Evolutionary conservation across 129 eudicot genomes (phyloP), one percentile per base, ranked within the genome.

Genomic region (Artemisia tridentata): DNA sequence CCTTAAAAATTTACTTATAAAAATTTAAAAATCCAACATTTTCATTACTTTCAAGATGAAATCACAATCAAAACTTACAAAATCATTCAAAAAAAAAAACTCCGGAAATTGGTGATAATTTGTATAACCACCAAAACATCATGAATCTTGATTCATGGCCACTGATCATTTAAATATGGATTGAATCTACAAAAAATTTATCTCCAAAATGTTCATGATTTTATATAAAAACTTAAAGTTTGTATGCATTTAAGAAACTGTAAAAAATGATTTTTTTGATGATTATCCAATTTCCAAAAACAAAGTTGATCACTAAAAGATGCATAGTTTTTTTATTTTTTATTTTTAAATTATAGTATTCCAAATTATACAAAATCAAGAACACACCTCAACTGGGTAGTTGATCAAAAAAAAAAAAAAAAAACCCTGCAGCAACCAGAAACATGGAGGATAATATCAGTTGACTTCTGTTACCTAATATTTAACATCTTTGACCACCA

Each of bases 11-110:
- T 18, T 67, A 31, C 41, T 31, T 31, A 31, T 5, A 31, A 0
- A 31, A 31, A 31, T 4, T 0, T 38, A 38, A 38, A 38, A 38
- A 38, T 38, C 45, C 45, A 38, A 38, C 45, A 34, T 34, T 34
- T 34, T 34, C 43, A 34, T 34, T 0, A 38, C 9, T 38, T 38
- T 38, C 45, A 43, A 57, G 27, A 7, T 25, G 12, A 67, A 76
- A 68, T 27, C 8, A 58, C 59, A 61, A 61, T 62, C 66, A 54
- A 61, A 77, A 61, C 61, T 50, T 69, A 38, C 71, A 51, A 58
- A 67, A 75, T 67, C 51, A 9, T 67, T 69, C 58, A 31, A 23
- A 73, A 34, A 29, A 59, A 31, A 46, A 73, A 34, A 51, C 34
- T 0, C 34, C 0, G 12, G 3, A 49, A 50, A 5, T 3, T 50